Evolutionary conservation across 1,284 basidiomycete species (phyloP), one percentile per base, ranked within the genome.

Genomic region (Irpex sp.): DNA sequence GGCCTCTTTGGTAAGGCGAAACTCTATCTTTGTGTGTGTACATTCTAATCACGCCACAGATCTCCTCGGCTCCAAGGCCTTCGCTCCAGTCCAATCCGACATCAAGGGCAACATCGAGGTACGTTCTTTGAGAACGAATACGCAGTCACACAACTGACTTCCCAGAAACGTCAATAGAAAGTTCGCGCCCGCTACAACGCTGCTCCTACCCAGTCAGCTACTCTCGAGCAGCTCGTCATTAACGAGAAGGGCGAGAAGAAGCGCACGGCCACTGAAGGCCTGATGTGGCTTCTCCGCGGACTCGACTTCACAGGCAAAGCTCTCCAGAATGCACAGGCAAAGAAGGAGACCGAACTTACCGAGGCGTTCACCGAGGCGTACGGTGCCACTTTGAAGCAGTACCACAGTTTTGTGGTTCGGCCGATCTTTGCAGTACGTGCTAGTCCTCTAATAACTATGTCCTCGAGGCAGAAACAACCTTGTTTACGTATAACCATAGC

Each of bases 101-200:
- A 76, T 99, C 70, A 92, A 86, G 64, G 94, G 95, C 31, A 99
- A 99, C 79, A 97, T 99, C 75, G 80, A 82, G 61, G 95, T 96
- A 70, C 72, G 89, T 70, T 9, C 13, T 50, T 31, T 26, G 26
- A 26, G 2, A 26, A 26, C 26, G 26, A 26, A 26, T 26, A 26
- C 26, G 26, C 26, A 26, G 26, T 26, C 26, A 43, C 5, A 4
- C 39, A 15, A 43, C 4, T 43, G 11, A 43, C 15, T 43, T 43
- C 39, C 39, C 49, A 19, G 7, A 58, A 37, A 57, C 26, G 5
- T n/a, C n/a, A 26, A 57, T 68, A 97, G 95, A 97, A 97, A 95
- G 89, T 98, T 63, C 87, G 90, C 65, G 82, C 86, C 13, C 88
- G 95, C 56, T 92, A 93, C 74, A 81, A 89, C 47, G 83, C 88